Evolutionary conservation across 1,139 yeast genomes (phyloP).

Genomic region (Pneumocystis oryctolagi): DNA sequence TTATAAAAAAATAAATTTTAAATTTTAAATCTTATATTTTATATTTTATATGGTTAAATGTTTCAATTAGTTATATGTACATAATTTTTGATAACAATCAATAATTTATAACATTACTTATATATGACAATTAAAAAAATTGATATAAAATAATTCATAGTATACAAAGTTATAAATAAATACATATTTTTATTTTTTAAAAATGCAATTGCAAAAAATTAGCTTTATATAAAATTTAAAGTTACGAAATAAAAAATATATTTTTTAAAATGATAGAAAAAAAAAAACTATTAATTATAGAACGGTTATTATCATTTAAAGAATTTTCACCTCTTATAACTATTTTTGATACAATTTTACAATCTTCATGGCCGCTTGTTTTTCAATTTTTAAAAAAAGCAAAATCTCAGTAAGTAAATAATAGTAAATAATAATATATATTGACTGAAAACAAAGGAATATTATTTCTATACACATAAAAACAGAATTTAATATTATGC

Average conservation of each 20-base stretch:
- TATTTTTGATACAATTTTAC: not conserved
- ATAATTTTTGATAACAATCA: no score
- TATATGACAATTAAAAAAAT: no score
- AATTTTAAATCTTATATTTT: no score
- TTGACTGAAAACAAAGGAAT: not conserved
- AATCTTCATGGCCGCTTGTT: not conserved
- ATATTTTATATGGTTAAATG: no score
- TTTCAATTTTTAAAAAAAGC: not conserved
- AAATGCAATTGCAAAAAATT: no score
- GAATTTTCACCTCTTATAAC: constrained; percentile 1
- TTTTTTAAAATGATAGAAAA: not conserved
- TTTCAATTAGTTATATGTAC: no score
- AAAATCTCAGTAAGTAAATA: not conserved
- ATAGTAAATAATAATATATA: not conserved
- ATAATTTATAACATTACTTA: no score
- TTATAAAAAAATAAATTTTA: no score
- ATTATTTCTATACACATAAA: not conserved
- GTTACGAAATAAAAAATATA: not conserved
- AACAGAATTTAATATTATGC: not conserved
- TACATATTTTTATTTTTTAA: no score
- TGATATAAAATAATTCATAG: no score
- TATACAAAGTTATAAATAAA: no score
- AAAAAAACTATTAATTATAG: not conserved
- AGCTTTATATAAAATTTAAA: no score
- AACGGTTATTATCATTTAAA: not conserved